Conservation (phyloP, 108 stramenopile genomes). For the Pseudonitzschia multiseries region DNA sequence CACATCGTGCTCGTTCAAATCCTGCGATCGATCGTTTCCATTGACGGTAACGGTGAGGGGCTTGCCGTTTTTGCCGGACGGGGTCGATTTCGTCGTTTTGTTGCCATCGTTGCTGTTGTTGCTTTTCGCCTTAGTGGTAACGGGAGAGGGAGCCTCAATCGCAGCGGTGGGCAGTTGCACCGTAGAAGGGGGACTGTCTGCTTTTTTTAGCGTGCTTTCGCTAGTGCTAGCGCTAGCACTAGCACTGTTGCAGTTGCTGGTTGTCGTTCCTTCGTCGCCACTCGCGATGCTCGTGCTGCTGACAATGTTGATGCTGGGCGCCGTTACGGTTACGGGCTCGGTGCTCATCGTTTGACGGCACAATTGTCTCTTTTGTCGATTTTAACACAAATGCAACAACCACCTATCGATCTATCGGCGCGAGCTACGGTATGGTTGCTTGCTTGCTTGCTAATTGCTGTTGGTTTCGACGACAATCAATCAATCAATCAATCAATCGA, state of each 20-base stretch:
- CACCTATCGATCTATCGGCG: too few species aligned
- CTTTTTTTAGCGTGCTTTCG: not conserved
- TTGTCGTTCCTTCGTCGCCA: not conserved
- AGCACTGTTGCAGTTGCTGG: too few species aligned
- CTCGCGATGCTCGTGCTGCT: conserved; percentile 1
- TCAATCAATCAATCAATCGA: too few species aligned
- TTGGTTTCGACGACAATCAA: too few species aligned
- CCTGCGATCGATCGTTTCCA: conserved; percentile 24
- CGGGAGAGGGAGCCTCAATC: conserved; percentile 3
- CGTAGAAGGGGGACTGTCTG: not conserved
- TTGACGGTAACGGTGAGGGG: conserved; percentile 19
- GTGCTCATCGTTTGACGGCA: not conserved
- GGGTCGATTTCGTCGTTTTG: not conserved
- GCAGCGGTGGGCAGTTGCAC: conserved; percentile 1
- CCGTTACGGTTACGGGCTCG: not conserved
- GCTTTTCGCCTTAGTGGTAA: conserved; percentile 4
- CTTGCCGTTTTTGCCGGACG: not conserved
- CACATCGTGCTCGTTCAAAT: conserved; percentile 39
- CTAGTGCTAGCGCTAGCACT: too few species aligned
- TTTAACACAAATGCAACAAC: too few species aligned
- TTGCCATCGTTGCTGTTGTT: not conserved
- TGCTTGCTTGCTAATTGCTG: too few species aligned
- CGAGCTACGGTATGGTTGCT: too few species aligned
- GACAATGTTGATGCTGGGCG: not conserved
- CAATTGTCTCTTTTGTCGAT: not conserved